Base-by-base conservation (phyloP, 2,329 filamentous ascomycete species). In the Exophiala spinifera region DNA sequence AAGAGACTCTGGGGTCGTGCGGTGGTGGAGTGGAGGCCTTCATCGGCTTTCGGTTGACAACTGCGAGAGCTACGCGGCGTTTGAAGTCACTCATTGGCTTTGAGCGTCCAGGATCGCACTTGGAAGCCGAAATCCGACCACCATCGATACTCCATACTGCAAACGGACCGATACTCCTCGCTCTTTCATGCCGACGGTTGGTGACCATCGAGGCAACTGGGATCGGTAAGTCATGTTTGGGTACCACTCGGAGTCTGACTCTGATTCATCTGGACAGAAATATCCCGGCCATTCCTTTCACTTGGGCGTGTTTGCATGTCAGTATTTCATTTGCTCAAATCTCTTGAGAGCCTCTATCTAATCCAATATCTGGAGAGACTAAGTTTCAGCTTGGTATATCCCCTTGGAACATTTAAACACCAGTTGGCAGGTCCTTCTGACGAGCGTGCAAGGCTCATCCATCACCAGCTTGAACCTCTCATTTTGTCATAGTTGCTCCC, bases 61-160 rank as follows among this genome's bases (percentile, higher is more conserved):
- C 19, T 21, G 46, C 46, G 46, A 49, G 17, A 49, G n/a, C 10
- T 13, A 15, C 11, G 5, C 34, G 46, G 17, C 25, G 40, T 20
- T n/a, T 23, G 33, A 39, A 23, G 6, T 15, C 8, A 17, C 13
- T 25, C 42, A 44, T 44, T 44, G 42, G 43, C 21, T 39, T 15
- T 21, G 23, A 40, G 36, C 33, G 17, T 21, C 49, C 45, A 17
- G 45, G 37, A 56, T 68, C 68, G 68, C 66, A 56, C 53, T 65
- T 69, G 50, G 39, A 46, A 37, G 42, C 67, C 68, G 68, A 69
- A 63, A 31, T 57, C 67, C 68, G 68, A 65, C 46, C 57, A 37
- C 36, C 37, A 17, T 17, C 15, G 15, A 5, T 20, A 47, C 17
- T 31, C 8, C 28, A 15, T 39, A 5, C 14, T 19, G 15, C 36